These are phyloP conservation scores for Vaccinium macrocarpon DNA, from an alignment of 148 eudicot species.

Conservation along the genomic window DNA sequence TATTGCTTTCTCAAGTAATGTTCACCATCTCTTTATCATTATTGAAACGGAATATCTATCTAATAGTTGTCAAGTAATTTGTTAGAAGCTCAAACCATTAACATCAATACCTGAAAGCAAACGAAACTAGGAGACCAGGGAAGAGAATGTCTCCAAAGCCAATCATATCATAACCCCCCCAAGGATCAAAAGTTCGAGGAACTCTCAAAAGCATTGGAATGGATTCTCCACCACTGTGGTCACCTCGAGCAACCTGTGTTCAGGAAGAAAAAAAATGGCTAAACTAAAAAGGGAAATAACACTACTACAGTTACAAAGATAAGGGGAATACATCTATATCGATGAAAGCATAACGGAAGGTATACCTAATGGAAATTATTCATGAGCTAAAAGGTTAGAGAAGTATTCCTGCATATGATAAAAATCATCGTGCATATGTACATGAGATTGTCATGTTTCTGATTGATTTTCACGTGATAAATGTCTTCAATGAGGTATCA, in stretches of 20 bases:
- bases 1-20: neutral
- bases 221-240: constrained; percentile 71
- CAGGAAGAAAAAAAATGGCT: neutral
- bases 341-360: neutral
- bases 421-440: neutral
- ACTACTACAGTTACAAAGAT: neutral
- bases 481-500: neutral
- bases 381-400: neutral
- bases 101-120: constrained; percentile 52
- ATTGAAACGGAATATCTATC: neutral
- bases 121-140: constrained; percentile 85
- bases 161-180: constrained; percentile 74
- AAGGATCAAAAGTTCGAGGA: constrained; percentile 80
- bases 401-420: neutral
- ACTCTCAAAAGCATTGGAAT: constrained; percentile 87
- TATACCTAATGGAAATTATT: neutral
- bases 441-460: neutral
- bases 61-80: neutral
- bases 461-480: neutral
- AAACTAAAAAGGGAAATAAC: neutral
- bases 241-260: constrained; percentile 84
- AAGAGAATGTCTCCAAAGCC: constrained; percentile 97
- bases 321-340: neutral
- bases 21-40: neutral
- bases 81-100: neutral